Conservation (phyloP, 306 rosid species). For the Sicyos edulis region DNA sequence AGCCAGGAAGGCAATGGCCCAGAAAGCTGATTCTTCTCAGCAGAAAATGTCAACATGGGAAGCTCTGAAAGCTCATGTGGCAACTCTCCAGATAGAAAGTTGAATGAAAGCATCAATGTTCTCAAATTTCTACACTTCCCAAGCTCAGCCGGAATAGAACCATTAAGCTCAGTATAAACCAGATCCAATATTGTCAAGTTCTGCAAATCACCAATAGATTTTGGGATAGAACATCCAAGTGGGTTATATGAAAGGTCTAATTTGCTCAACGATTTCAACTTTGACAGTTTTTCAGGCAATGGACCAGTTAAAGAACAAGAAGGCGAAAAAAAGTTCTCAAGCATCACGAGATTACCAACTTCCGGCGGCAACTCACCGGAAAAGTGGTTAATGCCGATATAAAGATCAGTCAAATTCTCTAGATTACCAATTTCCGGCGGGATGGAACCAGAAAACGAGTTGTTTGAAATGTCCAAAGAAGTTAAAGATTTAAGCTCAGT, state of each 20-base stretch:
- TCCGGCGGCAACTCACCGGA: conserved; percentile 66
- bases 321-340: conserved; percentile 47
- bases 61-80: conserved; percentile 84
- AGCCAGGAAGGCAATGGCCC: conserved; percentile 85
- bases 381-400: conserved; percentile 52
- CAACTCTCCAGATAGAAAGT: conserved; percentile 66
- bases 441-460: conserved; percentile 62
- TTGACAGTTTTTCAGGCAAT: conserved; percentile 63
- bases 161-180: conserved; percentile 61
- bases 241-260: conserved; percentile 91
- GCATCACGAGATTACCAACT: conserved; percentile 63
- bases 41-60: conserved; percentile 60
- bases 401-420: conserved; percentile 60
- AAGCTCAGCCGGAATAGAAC: conserved; percentile 73
- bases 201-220: conserved; percentile 60
- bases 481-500: conserved; percentile 44
- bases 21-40: conserved; percentile 71
- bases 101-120: conserved; percentile 69
- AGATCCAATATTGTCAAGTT: conserved; percentile 50
- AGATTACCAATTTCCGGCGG: conserved; percentile 62
- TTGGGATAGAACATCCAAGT: conserved; percentile 70
- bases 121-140: conserved; percentile 59
- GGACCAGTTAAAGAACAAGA: conserved; percentile 77
- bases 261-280: conserved; percentile 45
- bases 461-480: conserved; percentile 74